Evolutionary conservation across 805 yeast species (phyloP).

Genomic region (Torulaspora quercuum): DNA sequence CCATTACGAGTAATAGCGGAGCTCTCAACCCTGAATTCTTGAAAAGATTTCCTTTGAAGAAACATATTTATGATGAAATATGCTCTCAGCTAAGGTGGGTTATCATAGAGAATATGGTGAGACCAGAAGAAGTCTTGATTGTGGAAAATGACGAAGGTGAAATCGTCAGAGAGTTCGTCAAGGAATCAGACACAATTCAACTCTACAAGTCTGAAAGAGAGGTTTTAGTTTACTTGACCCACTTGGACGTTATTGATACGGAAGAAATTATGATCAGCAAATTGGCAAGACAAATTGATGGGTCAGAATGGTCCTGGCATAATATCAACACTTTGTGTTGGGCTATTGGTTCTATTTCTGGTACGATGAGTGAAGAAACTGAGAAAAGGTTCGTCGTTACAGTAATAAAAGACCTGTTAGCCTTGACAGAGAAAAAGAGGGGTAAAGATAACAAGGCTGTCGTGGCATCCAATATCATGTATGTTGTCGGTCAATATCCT

Average conservation of each 20-base stretch:
- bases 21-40: constrained; percentile 81
- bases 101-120: constrained; percentile 95
- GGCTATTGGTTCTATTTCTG: constrained; percentile 99
- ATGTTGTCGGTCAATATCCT: constrained; percentile 98
- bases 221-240: constrained; percentile 90
- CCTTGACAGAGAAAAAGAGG: constrained; percentile 90
- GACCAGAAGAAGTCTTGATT: constrained; percentile 96
- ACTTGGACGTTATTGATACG: constrained; percentile 89
- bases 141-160: constrained; percentile 99
- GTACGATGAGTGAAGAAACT: constrained; percentile 97
- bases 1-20: constrained; percentile 56
- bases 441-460: constrained; percentile 99
- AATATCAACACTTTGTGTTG: constrained; percentile 95
- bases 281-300: constrained; percentile 89
- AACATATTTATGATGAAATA: constrained; percentile 74
- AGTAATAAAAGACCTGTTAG: constrained; percentile 86
- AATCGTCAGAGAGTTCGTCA: constrained; percentile 94
- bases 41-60: constrained; percentile 77
- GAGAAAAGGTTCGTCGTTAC: constrained; percentile 91
- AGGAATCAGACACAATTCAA: constrained; percentile 95
- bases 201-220: constrained; percentile 94
- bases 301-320: constrained; percentile 99
- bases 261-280: constrained; percentile 91
- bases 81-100: constrained; percentile 83
- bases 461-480: constrained; percentile 99